These are phyloP conservation scores for Sarcocystis neurona DNA, from an alignment of 169 alveolate species.

Conservation along the genomic window DNA sequence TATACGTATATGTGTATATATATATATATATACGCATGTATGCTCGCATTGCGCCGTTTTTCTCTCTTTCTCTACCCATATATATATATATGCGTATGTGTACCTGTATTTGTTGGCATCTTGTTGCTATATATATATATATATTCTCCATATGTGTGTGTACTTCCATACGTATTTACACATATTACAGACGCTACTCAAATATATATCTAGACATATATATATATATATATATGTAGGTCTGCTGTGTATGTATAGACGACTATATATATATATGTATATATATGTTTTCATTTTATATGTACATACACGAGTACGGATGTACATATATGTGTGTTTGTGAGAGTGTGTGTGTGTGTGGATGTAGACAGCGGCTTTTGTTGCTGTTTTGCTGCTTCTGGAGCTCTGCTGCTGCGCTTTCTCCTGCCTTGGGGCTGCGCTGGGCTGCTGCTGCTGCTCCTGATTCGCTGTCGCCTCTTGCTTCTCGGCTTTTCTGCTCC, in stretches of 20 bases:
- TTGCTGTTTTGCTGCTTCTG: no score
- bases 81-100: not conserved
- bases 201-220: not conserved
- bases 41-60: not conserved
- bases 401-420: no score
- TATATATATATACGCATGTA: not conserved
- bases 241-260: not conserved
- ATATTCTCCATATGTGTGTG: not conserved
- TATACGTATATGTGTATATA: slow-evolving; percentile 1
- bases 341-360: no score
- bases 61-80: not conserved
- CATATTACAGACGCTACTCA: no score
- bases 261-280: not conserved
- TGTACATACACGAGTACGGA: not conserved
- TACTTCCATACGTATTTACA: not conserved
- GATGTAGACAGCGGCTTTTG: no score
- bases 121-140: not conserved
- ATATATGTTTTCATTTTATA: not conserved
- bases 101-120: not conserved
- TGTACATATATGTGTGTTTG: not conserved
- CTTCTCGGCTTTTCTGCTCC: no score
- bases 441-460: no score
- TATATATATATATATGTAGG: not conserved
- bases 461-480: no score
- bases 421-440: no score